Base-by-base conservation (phyloP, 2,329 filamentous ascomycete genomes). In the Venturia oleaginea region DNA sequence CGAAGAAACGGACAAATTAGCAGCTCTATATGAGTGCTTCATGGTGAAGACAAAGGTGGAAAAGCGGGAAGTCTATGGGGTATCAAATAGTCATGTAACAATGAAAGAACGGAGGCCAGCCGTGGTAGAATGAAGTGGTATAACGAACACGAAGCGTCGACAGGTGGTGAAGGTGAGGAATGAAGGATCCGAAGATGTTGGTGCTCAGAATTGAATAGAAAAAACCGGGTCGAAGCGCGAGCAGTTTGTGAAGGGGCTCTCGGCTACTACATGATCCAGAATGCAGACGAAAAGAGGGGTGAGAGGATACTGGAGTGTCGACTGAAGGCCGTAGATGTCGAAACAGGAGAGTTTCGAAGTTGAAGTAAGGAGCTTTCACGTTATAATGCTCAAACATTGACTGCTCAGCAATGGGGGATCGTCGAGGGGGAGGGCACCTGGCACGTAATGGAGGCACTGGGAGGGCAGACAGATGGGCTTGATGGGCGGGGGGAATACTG, bases 1-100 rank as follows among this genome's bases (percentile, higher is more conserved):
- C 17, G 63, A 64, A 4, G 63, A 64, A 4, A 64, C 57, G 22
- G 63, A 64, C 37, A 64, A 38, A 42, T 63, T 63, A 38, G 42
- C 46, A 59, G 24, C 51, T 32, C 27, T 57, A 32, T 60, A 60
- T 2, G 59, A 43, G 37, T 60, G 59, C 34, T 60, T 60, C 59
- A 60, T 60, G 37, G 15, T 60, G 59, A 3, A 60, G 27, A 40
- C 37, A 40, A 19, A 38, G 22, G 24, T 17, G 11, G 40, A 24
- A 42, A 27, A 24, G 37, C 42, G 3, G n/a, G 1, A 40, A 60
- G n/a, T 24, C 34, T 43, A 60, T n/a, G n/a, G 59, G 59, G 59
- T 60, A 60, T 60, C 59, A 60, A 60, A 38, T 43, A 32, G 59
- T 60, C 59, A n/a, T 19, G 30, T 27, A 57, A 55, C 17, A 55